These are phyloP conservation scores for Euphorbia peplus DNA, from an alignment of 345 rosid genomes.

Conservation along the genomic window DNA sequence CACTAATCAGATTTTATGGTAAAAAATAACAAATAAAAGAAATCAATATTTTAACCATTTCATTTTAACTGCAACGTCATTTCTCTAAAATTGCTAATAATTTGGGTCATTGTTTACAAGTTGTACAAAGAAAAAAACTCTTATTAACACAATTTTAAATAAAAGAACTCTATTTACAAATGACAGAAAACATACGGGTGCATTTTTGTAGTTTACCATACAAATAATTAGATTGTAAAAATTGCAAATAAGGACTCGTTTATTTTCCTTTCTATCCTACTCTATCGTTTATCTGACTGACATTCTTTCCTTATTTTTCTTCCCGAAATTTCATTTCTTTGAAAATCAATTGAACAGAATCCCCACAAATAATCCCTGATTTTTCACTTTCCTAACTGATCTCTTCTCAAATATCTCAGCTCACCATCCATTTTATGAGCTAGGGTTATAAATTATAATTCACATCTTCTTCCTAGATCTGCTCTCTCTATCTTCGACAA, in stretches of 20 bases:
- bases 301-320: neutral
- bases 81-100: too few species aligned
- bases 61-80: too few species aligned
- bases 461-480: constrained; percentile 3
- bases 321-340: neutral
- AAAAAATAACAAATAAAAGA: too few species aligned
- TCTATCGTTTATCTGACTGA: neutral
- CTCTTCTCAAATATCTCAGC: neutral
- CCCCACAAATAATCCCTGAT: neutral
- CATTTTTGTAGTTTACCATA: too few species aligned
- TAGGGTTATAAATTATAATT: too few species aligned
- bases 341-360: constrained; percentile 8
- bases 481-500: neutral
- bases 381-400: constrained; percentile 1
- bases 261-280: neutral
- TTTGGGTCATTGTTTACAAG: too few species aligned
- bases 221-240: neutral
- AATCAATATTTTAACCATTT: too few species aligned
- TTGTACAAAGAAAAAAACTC: too few species aligned
- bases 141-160: too few species aligned
- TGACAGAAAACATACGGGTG: too few species aligned
- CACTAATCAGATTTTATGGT: too few species aligned
- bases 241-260: constrained; percentile 7
- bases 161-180: too few species aligned
- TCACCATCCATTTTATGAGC: neutral